Evolutionary conservation across 495 filamentous ascomycete genomes (phyloP).

Genomic region (Penicillium diatomitis): DNA sequence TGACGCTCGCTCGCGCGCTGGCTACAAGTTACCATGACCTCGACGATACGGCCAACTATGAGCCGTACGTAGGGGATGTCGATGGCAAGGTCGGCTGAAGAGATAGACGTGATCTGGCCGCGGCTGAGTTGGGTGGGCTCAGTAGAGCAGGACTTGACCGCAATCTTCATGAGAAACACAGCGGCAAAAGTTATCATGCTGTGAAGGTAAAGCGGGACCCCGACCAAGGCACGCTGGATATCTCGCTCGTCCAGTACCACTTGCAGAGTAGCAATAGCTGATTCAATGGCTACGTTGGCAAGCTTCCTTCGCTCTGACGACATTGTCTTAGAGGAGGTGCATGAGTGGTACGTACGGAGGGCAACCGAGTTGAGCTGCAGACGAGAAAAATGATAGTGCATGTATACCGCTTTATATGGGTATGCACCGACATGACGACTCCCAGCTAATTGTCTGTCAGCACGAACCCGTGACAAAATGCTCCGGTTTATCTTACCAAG

Average conservation of each 20-base stretch:
- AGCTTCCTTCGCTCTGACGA: conserved; percentile 43
- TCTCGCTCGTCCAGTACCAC: conserved; percentile 43
- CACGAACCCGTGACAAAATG: neutral
- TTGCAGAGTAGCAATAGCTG: conserved; percentile 41
- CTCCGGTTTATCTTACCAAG: conserved; percentile 26
- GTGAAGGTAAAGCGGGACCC: conserved; percentile 45
- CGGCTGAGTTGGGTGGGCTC: conserved; percentile 13
- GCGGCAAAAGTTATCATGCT: conserved; percentile 50
- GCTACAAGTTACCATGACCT: conserved; percentile 40
- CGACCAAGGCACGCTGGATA: conserved; percentile 41
- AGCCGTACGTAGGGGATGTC: conserved; percentile 35
- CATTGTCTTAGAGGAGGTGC: conserved; percentile 37
- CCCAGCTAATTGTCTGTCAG: conserved; percentile 24
- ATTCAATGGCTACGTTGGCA: conserved; percentile 46
- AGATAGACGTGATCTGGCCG: conserved; percentile 34
- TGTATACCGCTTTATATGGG: conserved; percentile 42
- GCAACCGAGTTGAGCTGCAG: conserved; percentile 51
- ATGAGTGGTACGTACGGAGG: conserved; percentile 44
- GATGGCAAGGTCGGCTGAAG: conserved; percentile 32
- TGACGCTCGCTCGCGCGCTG: conserved; percentile 43
- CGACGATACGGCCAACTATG: conserved; percentile 36
- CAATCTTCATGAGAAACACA: conserved; percentile 47
- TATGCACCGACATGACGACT: conserved; percentile 45
- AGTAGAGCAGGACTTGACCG: conserved; percentile 34
- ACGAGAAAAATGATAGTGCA: conserved; percentile 47